Percentiles rank a stretch among this genome's conserved stretches.
phyloP scores from a whole-genome alignment of 306 rosid genomes.

The Medicago lupulina region DNA sequence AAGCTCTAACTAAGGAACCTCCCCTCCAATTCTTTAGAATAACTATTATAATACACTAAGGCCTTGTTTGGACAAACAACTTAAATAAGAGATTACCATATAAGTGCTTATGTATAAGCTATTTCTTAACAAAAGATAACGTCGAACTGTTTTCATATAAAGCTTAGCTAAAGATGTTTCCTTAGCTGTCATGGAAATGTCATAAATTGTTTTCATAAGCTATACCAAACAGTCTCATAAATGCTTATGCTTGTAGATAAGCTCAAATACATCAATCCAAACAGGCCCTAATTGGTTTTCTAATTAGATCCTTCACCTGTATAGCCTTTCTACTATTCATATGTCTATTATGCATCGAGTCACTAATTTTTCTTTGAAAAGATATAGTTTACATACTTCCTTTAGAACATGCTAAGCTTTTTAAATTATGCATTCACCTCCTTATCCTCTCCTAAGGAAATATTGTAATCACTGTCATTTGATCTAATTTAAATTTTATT shows the following conservation, averaged over 20 bases:
- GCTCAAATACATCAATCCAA: background rate
- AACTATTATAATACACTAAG: background rate
- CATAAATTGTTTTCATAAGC: too few relatives aligned
- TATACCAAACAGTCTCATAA: background rate
- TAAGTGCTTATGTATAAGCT: background rate
- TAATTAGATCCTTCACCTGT: background rate
- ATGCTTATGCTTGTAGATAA: background rate
- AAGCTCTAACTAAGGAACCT: conserved; percentile 13
- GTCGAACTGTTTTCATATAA: background rate
- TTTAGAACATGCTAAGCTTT: background rate
- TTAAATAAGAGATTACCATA: background rate
- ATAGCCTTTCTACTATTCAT: conserved; percentile 18
- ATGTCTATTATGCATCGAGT: conserved; percentile 27
- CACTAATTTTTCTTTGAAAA: conserved; percentile 16
- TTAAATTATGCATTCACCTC: conserved; percentile 11
- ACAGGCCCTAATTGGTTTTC: background rate
- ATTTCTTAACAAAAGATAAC: background rate
- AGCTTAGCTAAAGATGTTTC: too few relatives aligned
- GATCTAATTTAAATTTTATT: conserved; percentile 34
- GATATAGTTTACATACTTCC: conserved; percentile 9
- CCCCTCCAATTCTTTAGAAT: background rate
- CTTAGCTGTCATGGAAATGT: too few relatives aligned
- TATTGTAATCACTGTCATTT: conserved; percentile 15
- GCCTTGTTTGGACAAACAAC: background rate
- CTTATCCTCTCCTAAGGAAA: conserved; percentile 22